Evolutionary conservation across 202 grass and related monocot species (phyloP).

Genomic region (Elaeis oleifera): DNA sequence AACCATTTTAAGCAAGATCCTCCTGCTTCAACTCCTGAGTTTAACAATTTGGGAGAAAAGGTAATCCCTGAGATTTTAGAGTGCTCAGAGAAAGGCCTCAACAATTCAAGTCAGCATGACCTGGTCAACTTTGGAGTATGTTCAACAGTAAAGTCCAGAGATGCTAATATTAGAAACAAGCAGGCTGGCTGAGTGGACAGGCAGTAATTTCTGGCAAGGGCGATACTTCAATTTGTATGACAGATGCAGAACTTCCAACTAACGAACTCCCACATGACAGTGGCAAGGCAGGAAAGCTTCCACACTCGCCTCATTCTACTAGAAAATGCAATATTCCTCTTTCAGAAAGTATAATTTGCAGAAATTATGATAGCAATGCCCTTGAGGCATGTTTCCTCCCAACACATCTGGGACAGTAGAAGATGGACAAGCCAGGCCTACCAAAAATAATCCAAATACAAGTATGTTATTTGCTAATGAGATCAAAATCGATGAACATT

Average conservation of each 20-base stretch:
- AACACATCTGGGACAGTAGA: slow-evolving; percentile 9
- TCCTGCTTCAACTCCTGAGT: slow-evolving; percentile 1
- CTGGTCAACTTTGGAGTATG: slow-evolving; percentile 15
- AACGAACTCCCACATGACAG: not conserved
- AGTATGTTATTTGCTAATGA: slow-evolving; percentile 8
- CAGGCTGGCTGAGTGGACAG: not conserved
- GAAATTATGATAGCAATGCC: slow-evolving; percentile 20
- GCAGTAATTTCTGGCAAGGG: not conserved
- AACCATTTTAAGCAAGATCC: slow-evolving; percentile 19
- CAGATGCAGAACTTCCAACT: slow-evolving; percentile 2
- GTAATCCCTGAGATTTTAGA: not conserved
- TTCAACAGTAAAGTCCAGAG: not conserved
- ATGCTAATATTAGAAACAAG: slow-evolving; percentile 6
- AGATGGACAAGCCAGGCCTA: not conserved
- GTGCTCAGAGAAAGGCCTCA: not conserved
- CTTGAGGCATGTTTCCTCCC: slow-evolving; percentile 18
- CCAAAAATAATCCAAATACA: slow-evolving; percentile 12
- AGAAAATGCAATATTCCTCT: slow-evolving; percentile 15
- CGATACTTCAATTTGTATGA: slow-evolving; percentile 15
- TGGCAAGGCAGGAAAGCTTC: slow-evolving; percentile 13
- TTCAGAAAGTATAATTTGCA: slow-evolving; percentile 31
- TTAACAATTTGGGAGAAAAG: not conserved
- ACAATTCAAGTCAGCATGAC: slow-evolving; percentile 1
- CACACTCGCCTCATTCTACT: slow-evolving; percentile 12
- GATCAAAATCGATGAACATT: slow-evolving; percentile 9